Conservation (phyloP, 208 protist species). For the Leptomonas seymouri region DNA sequence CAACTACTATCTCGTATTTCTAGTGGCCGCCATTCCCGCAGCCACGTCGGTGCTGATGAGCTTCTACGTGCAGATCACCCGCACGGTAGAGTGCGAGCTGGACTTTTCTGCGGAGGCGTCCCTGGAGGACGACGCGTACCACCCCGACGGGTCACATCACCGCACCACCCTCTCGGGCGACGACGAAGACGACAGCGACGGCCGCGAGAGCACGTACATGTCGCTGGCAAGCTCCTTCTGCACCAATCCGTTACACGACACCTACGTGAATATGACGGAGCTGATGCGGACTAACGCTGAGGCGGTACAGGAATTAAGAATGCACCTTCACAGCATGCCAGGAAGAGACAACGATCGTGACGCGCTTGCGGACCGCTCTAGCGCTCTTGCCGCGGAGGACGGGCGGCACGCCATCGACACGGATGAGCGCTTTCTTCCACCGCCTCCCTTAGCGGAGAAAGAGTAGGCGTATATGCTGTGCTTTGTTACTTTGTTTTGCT, state of each 20-base stretch:
- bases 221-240: slow-evolving; percentile 39
- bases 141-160: neutral
- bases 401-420: neutral
- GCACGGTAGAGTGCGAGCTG: slow-evolving; percentile 9
- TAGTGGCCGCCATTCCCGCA: slow-evolving; percentile 29
- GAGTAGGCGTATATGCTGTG: neutral
- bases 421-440: slow-evolving; percentile 3
- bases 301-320: slow-evolving; percentile 3
- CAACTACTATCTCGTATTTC: slow-evolving; percentile 63
- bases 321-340: neutral
- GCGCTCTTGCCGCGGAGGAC: neutral
- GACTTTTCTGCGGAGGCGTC: neutral
- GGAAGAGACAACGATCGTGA: neutral
- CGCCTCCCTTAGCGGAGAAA: neutral
- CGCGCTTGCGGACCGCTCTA: neutral
- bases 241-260: slow-evolving; percentile 29
- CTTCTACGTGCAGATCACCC: slow-evolving; percentile 16
- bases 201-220: slow-evolving; percentile 18
- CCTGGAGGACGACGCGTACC: slow-evolving; percentile 2
- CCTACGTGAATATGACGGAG: slow-evolving; percentile 25
- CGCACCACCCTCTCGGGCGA: neutral
- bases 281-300: slow-evolving; percentile 29
- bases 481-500: neutral
- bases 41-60: slow-evolving; percentile 22
- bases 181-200: neutral